Conservation (phyloP, 176 grass and related monocot genomes). For the Puccinellia tenuiflora region DNA sequence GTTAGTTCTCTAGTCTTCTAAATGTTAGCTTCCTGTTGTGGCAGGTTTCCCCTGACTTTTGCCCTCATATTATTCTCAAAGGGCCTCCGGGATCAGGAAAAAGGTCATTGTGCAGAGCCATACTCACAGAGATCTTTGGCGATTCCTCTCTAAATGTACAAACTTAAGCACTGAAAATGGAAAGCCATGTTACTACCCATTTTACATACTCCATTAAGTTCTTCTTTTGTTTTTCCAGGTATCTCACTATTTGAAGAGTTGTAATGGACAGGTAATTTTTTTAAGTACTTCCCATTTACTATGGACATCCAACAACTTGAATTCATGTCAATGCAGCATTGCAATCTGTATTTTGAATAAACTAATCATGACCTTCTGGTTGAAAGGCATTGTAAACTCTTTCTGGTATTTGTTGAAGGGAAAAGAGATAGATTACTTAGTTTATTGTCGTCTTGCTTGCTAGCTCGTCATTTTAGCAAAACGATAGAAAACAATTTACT, state of each 20-base stretch:
- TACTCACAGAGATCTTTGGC: constrained; percentile 57
- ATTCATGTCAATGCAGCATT: neutral
- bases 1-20: constrained; percentile 4
- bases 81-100: constrained; percentile 65
- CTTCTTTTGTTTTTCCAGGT: constrained; percentile 44
- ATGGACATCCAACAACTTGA: neutral
- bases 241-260: constrained; percentile 64
- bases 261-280: constrained; percentile 47
- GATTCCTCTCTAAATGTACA: constrained; percentile 60
- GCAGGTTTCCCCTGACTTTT: constrained; percentile 43
- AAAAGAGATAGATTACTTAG: neutral
- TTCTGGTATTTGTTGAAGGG: neutral
- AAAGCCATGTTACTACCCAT: neutral
- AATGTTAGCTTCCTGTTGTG: neutral
- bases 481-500: neutral
- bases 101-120: constrained; percentile 60
- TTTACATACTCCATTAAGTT: constrained; percentile 9
- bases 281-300: neutral
- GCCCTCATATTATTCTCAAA: constrained; percentile 68
- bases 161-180: constrained; percentile 13
- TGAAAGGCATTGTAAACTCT: neutral
- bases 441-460: neutral
- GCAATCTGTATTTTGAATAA: constrained; percentile 5
- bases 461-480: neutral
- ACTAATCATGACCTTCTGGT: neutral